phyloP scores from a whole-genome alignment of 2,329 filamentous ascomycete species.

The Botryosphaeria dothidea region DNA sequence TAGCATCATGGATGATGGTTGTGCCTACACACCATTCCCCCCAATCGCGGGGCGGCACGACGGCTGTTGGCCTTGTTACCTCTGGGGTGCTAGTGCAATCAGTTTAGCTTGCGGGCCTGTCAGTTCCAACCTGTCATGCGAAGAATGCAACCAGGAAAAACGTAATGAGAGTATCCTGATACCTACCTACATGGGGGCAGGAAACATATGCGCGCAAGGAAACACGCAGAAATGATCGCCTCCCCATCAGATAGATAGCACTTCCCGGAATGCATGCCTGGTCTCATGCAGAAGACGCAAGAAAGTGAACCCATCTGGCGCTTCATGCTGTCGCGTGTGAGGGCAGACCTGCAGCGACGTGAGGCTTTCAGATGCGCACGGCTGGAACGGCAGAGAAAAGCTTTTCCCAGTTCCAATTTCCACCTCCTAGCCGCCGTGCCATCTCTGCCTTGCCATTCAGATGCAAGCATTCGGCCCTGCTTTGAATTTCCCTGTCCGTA shows the following conservation, averaged over 20 bases:
- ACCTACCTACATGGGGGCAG: not conserved
- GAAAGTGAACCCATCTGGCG: not conserved
- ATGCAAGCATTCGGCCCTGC: conserved; percentile 5
- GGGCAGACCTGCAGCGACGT: not conserved
- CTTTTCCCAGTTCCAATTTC: conserved; percentile 11
- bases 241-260: not conserved
- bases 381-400: not conserved
- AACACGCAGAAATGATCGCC: conserved; percentile 1
- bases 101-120: not conserved
- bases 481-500: not conserved
- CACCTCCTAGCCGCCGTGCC: not conserved
- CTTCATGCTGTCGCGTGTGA: conserved; percentile 3
- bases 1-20: not conserved
- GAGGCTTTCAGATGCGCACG: not conserved
- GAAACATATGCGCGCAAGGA: conserved; percentile 5
- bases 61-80: conserved; percentile 3
- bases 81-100: not conserved
- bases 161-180: conserved; percentile 8
- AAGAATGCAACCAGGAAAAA: conserved; percentile 1
- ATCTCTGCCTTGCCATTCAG: not conserved
- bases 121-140: not conserved
- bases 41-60: conserved; percentile 5
- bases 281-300: conserved; percentile 4
- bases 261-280: not conserved
- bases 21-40: not conserved